These are phyloP conservation scores for Cynanchum wilfordii DNA, from an alignment of 257 asterid species.

Conservation along the genomic window DNA sequence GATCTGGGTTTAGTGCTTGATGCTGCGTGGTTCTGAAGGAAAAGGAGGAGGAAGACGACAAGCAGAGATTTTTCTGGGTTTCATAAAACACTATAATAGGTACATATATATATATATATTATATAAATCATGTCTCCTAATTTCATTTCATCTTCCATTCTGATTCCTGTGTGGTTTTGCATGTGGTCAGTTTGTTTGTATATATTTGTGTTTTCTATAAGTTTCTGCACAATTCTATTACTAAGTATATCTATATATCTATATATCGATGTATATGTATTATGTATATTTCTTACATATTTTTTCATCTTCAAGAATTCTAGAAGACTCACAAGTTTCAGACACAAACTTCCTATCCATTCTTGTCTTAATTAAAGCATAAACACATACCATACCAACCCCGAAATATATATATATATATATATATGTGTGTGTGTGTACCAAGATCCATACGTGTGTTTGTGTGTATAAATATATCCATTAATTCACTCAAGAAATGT, in stretches of 20 bases:
- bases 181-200: constrained; percentile 24
- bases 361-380: background rate
- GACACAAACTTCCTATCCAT: constrained; percentile 34
- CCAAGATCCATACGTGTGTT: constrained; percentile 7
- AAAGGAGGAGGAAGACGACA: constrained; percentile 26
- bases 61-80: constrained; percentile 18
- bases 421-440: background rate
- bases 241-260: too few species aligned
- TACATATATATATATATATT: background rate
- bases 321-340: constrained; percentile 41
- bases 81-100: constrained; percentile 15
- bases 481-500: background rate
- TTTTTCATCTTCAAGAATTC: constrained; percentile 32
- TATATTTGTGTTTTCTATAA: background rate
- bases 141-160: constrained; percentile 7
- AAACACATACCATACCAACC: background rate
- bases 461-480: constrained; percentile 4
- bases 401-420: background rate
- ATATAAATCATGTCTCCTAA: constrained; percentile 22
- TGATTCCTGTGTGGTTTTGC: constrained; percentile 6
- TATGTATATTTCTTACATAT: background rate
- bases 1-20: constrained; percentile 68
- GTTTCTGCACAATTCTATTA: background rate
- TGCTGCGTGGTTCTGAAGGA: constrained; percentile 58
- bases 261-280: too few species aligned